phyloP scores from a whole-genome alignment of 306 rosid genomes.

The Psophocarpus tetragonolobus region DNA sequence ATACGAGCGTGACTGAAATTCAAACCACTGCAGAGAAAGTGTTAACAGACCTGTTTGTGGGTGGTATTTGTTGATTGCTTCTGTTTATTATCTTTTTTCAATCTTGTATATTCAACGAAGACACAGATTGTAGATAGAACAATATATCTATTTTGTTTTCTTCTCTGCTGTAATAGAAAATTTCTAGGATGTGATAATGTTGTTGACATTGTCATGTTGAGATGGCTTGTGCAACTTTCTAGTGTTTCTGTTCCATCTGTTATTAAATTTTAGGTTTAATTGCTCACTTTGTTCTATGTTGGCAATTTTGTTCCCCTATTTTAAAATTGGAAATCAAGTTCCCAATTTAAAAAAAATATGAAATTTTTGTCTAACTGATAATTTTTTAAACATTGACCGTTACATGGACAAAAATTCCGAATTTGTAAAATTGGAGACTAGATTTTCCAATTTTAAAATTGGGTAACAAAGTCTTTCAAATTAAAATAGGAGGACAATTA shows the following conservation, averaged over 20 bases:
- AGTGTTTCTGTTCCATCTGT: slow-evolving; percentile 2
- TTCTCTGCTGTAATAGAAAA: slow-evolving; percentile 28
- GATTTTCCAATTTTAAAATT: no score
- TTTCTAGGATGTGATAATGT: slow-evolving; percentile 8
- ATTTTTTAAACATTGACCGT: no score
- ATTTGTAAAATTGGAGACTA: no score
- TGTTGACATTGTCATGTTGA: slow-evolving; percentile 3
- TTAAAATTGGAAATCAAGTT: no score
- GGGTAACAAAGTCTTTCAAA: no score
- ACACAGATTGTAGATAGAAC: slow-evolving; percentile 40
- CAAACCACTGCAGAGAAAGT: slow-evolving; percentile 22
- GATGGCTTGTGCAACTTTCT: slow-evolving; percentile 18
- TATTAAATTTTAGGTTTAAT: no score
- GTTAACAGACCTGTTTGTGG: slow-evolving; percentile 24
- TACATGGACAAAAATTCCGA: no score
- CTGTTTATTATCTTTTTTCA: slow-evolving; percentile 4
- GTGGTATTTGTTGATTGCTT: slow-evolving; percentile 47
- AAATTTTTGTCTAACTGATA: no score
- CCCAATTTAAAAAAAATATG: no score
- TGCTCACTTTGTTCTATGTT: no score
- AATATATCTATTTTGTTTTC: neutral
- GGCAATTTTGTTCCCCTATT: no score
- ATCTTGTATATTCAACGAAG: slow-evolving; percentile 42
- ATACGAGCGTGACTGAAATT: slow-evolving; percentile 27
- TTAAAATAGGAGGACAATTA: no score